Conservation (phyloP, 805 yeast species). For the Cyberlindnera petersonii region DNA sequence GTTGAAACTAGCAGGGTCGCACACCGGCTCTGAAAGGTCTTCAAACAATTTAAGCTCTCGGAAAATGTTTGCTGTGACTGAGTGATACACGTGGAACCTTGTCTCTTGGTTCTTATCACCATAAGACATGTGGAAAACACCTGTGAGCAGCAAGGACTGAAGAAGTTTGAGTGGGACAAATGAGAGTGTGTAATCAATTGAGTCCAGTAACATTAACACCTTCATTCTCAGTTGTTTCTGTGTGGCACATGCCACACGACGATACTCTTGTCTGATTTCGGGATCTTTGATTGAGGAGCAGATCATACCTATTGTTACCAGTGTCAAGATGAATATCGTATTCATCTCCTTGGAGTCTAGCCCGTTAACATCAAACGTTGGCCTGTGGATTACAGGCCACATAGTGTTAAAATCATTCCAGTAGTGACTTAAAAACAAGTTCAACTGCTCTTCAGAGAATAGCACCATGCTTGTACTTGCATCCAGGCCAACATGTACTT, state of each 20-base stretch:
- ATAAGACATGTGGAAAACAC: conserved; percentile 25
- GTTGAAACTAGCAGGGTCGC: conserved; percentile 7
- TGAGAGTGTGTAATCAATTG: conserved; percentile 11
- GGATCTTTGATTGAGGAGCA: conserved; percentile 11
- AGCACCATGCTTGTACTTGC: too few relatives aligned
- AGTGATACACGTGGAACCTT: conserved; percentile 23
- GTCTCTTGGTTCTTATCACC: conserved; percentile 24
- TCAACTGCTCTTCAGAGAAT: too few relatives aligned
- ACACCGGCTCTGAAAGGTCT: conserved; percentile 14
- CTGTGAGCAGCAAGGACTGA: conserved; percentile 27
- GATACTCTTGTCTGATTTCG: conserved; percentile 5
- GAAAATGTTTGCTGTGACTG: conserved; percentile 20
- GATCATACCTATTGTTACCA: conserved; percentile 21
- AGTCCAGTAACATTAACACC: conserved; percentile 14
- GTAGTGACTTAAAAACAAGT: conserved; percentile 27
- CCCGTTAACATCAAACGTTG: conserved; percentile 27
- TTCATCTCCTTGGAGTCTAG: conserved; percentile 3
- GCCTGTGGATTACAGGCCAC: conserved; percentile 39
- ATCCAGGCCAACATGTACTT: conserved; percentile 11
- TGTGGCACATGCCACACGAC: conserved; percentile 14
- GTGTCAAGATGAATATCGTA: conserved; percentile 15
- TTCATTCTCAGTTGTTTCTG: conserved; percentile 22
- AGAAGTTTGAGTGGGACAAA: conserved; percentile 22
- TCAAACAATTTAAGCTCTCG: conserved; percentile 19
- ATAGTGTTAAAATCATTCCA: conserved; percentile 35